Percentiles rank a stretch among this genome's conserved stretches.
These are phyloP conservation scores for Coemansia guatemalensis DNA, from an alignment of 192 early-diverging fungal genomes.

Conservation along the genomic window DNA sequence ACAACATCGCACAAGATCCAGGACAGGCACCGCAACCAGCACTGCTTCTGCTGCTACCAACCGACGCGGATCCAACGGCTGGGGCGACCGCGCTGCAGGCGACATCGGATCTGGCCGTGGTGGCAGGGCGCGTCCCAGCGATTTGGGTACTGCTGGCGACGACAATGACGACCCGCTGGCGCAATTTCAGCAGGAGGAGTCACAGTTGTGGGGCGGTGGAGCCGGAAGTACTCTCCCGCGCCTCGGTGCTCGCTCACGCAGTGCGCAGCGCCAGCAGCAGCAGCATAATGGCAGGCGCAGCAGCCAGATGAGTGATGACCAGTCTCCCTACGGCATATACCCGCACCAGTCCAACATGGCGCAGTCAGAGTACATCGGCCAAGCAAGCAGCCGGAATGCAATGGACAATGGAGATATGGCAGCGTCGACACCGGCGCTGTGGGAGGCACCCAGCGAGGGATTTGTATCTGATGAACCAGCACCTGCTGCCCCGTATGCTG, in stretches of 20 bases:
- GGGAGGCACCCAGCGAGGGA: constrained; percentile 6
- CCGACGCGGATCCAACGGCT: constrained; percentile 14
- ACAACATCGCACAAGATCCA: constrained; percentile 15
- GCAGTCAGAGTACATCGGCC: constrained; percentile 46
- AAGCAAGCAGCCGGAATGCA: not conserved
- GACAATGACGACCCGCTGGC: constrained; percentile 43
- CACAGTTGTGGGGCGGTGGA: constrained; percentile 49
- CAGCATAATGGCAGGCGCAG: not conserved
- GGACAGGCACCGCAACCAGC: constrained; percentile 43
- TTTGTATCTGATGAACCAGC: not conserved
- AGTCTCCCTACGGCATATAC: not conserved
- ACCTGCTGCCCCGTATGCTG: not conserved
- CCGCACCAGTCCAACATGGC: constrained; percentile 22
- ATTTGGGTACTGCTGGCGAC: not conserved
- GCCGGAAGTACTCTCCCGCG: constrained; percentile 44
- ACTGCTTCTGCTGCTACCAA: constrained; percentile 13
- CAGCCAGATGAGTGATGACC: constrained; percentile 8
- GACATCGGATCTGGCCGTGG: not conserved
- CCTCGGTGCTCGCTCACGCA: constrained; percentile 26
- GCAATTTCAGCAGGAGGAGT: constrained; percentile 53
- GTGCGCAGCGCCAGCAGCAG: constrained; percentile 3
- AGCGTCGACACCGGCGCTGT: constrained; percentile 36
- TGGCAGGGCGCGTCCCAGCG: too few species aligned
- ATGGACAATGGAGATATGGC: constrained; percentile 22
- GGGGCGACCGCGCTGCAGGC: constrained; percentile 2